Percentiles rank a stretch among this genome's conserved stretches.
Evolutionary conservation across 805 yeast genomes (phyloP).

Genomic region (Myxozyma monticola): DNA sequence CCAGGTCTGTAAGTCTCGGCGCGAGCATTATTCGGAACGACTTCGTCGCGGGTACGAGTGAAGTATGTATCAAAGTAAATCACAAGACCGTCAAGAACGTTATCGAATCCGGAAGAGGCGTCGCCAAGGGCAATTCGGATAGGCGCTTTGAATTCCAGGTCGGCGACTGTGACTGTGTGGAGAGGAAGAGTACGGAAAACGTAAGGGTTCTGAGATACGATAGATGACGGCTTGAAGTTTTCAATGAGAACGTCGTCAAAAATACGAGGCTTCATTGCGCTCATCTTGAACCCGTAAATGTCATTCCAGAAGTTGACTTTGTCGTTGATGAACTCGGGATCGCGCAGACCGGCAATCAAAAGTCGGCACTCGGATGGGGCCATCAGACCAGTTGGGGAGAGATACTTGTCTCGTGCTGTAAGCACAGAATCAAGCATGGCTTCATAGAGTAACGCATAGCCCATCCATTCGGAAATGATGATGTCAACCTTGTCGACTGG

Average conservation of each 20-base stretch:
- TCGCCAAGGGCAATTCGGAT: constrained; percentile 47
- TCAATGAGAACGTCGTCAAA: constrained; percentile 77
- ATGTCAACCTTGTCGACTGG: constrained; percentile 91
- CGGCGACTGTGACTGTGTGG: constrained; percentile 71
- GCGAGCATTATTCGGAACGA: constrained; percentile 24
- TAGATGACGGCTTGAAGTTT: constrained; percentile 58
- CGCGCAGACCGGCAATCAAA: constrained; percentile 90
- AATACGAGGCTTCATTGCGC: constrained; percentile 65
- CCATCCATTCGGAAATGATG: constrained; percentile 99
- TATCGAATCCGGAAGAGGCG: constrained; percentile 58
- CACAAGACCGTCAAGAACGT: constrained; percentile 72
- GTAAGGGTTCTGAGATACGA: constrained; percentile 61
- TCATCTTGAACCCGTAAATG: constrained; percentile 90
- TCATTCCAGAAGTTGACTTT: constrained; percentile 94
- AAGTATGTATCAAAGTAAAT: constrained; percentile 88
- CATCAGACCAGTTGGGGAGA: constrained; percentile 77
- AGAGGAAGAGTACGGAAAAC: constrained; percentile 73
- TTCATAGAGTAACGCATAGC: constrained; percentile 91
- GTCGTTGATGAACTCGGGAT: constrained; percentile 85
- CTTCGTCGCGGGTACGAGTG: constrained; percentile 45
- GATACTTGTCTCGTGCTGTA: constrained; percentile 87
- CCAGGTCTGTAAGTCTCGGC: constrained; percentile 43
- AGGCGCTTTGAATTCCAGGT: constrained; percentile 64
- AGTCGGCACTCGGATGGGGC: constrained; percentile 93
- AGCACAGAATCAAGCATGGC: constrained; percentile 97